phyloP scores from a whole-genome alignment of 2,329 filamentous ascomycete genomes.

The Aspergillus nomiae region DNA sequence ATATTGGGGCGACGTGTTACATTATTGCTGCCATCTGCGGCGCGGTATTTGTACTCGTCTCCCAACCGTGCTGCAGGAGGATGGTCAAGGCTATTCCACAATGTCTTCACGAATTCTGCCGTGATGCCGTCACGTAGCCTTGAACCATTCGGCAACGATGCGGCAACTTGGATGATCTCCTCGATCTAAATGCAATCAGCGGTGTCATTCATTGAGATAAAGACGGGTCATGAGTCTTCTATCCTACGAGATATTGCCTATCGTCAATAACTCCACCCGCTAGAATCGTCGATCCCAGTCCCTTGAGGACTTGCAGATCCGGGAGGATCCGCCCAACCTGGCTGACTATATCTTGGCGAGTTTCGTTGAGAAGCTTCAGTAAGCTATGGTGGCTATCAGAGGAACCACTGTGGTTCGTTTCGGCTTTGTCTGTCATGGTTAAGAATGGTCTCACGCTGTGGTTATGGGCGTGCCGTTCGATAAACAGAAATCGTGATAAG shows the following conservation, averaged over 20 bases:
- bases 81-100: conserved; percentile 9
- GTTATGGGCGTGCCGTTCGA: neutral
- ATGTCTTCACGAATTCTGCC: conserved; percentile 3
- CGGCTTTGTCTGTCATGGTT: neutral
- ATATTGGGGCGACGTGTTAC: neutral
- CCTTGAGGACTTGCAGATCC: conserved; percentile 8
- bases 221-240: neutral
- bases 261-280: conserved; percentile 16
- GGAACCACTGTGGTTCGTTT: neutral
- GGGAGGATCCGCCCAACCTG: conserved; percentile 11
- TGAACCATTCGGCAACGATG: conserved; percentile 12
- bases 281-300: conserved; percentile 2
- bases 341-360: conserved; percentile 12
- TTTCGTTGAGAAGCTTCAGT: conserved; percentile 15
- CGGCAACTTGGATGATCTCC: conserved; percentile 9
- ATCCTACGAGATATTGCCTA: conserved; percentile 11
- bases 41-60: conserved; percentile 8
- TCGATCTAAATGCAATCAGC: neutral
- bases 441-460: neutral
- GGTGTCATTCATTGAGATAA: neutral
- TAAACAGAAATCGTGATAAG: neutral
- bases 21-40: conserved; percentile 9
- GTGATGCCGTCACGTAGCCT: conserved; percentile 4
- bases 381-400: conserved; percentile 35
- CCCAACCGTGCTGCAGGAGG: conserved; percentile 4